Percentiles rank a stretch among this genome's conserved stretches.
These are phyloP conservation scores for Herpotrichia juniperi DNA, from an alignment of 2,329 filamentous ascomycete genomes.

Conservation along the genomic window DNA sequence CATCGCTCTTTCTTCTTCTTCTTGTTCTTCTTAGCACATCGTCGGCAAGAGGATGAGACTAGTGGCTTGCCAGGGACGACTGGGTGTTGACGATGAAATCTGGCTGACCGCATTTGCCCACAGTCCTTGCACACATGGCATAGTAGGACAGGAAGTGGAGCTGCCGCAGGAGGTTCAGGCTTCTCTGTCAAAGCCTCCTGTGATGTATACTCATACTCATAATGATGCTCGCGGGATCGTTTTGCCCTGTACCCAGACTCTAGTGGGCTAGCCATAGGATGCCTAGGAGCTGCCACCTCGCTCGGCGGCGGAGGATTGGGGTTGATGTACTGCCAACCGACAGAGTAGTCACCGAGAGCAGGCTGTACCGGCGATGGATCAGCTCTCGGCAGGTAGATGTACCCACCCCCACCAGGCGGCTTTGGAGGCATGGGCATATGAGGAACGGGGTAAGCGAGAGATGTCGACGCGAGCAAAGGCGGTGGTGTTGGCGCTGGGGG, in stretches of 20 bases:
- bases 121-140: conserved; percentile 45
- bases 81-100: conserved; percentile 43
- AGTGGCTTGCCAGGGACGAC: conserved; percentile 39
- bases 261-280: conserved; percentile 4
- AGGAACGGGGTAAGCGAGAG: not conserved
- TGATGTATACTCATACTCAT: conserved; percentile 17
- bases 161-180: not conserved
- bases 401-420: conserved; percentile 19
- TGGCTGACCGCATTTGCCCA: conserved; percentile 37
- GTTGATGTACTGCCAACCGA: conserved; percentile 25
- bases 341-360: conserved; percentile 11
- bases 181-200: too few relatives aligned
- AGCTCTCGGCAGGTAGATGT: conserved; percentile 13
- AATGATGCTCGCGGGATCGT: conserved; percentile 24
- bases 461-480: conserved; percentile 14
- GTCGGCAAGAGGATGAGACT: conserved; percentile 31
- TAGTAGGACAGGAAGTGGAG: conserved; percentile 26
- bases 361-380: conserved; percentile 14
- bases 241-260: conserved; percentile 18
- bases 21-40: conserved; percentile 35
- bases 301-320: conserved; percentile 10
- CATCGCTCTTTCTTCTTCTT: conserved; percentile 14
- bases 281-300: not conserved
- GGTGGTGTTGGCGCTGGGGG: conserved; percentile 37
- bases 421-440: conserved; percentile 17